phyloP scores from a whole-genome alignment of 2,329 filamentous ascomycete genomes.

The Arthrobotrys megalospora region DNA sequence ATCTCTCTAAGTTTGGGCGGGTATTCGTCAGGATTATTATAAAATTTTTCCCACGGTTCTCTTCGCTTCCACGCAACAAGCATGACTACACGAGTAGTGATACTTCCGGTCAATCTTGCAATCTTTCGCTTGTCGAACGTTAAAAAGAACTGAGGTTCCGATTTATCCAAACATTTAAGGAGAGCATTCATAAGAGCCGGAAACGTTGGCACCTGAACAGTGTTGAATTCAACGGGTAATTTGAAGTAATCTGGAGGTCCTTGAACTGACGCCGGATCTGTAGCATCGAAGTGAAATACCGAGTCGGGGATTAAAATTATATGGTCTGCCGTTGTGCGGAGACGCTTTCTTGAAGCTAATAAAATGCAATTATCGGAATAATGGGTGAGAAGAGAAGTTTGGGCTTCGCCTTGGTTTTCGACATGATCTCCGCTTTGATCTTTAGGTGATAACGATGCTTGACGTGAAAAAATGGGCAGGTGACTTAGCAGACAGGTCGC shows the following conservation, averaged over 20 bases:
- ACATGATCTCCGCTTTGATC: no score
- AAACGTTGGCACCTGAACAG: neutral
- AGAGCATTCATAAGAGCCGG: neutral
- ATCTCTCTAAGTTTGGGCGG: neutral
- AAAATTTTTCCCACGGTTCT: neutral
- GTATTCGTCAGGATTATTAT: neutral
- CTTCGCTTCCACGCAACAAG: neutral
- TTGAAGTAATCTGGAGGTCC: neutral
- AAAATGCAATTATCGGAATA: constrained; percentile 4
- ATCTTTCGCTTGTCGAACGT: neutral
- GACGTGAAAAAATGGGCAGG: neutral
- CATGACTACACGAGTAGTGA: neutral
- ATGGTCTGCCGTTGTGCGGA: neutral
- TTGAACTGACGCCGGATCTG: neutral
- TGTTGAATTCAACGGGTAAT: neutral
- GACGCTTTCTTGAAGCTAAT: neutral
- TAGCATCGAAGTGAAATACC: constrained; percentile 1
- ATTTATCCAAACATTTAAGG: constrained; percentile 4
- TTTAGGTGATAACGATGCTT: neutral
- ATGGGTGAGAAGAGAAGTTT: neutral
- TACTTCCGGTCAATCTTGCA: neutral
- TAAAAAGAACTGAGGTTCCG: neutral
- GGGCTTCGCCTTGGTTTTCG: neutral
- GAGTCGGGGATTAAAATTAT: neutral
- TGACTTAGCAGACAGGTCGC: neutral